Evolutionary conservation across 2,329 filamentous ascomycete genomes (phyloP).

Genomic region (Capronia americana): DNA sequence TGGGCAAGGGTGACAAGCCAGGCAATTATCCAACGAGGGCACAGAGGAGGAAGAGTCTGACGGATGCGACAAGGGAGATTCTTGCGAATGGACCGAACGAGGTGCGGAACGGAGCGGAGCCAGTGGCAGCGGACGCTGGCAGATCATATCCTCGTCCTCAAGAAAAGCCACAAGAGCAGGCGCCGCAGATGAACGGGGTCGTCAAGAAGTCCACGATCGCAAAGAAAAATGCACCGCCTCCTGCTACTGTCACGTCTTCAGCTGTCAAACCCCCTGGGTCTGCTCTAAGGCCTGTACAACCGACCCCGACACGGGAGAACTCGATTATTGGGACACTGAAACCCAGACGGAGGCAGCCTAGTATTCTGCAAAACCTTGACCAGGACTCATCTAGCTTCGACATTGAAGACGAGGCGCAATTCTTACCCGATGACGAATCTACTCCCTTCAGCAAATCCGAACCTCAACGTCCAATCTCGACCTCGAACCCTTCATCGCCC

Average conservation of each 20-base stretch:
- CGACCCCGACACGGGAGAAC: conserved; percentile 34
- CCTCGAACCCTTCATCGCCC: conserved; percentile 22
- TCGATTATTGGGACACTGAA: conserved; percentile 38
- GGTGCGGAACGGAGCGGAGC: conserved; percentile 10
- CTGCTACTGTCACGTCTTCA: conserved; percentile 11
- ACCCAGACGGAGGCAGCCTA: conserved; percentile 38
- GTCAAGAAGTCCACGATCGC: conserved; percentile 9
- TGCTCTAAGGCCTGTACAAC: conserved; percentile 16
- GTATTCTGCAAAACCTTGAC: conserved; percentile 37
- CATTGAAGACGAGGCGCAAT: conserved; percentile 36
- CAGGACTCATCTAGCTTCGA: conserved; percentile 37
- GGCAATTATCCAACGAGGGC: conserved; percentile 36
- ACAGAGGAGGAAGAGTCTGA: conserved; percentile 36
- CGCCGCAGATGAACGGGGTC: conserved; percentile 14
- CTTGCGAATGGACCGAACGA: conserved; percentile 25
- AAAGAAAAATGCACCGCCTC: conserved; percentile 1
- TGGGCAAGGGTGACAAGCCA: conserved; percentile 36
- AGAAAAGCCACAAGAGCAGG: not conserved
- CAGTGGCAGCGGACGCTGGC: not conserved
- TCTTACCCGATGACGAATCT: conserved; percentile 38
- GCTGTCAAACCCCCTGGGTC: conserved; percentile 19
- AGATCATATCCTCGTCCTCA: not conserved
- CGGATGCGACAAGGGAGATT: conserved; percentile 30
- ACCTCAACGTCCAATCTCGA: conserved; percentile 4
- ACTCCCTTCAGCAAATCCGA: conserved; percentile 30